phyloP scores from a whole-genome alignment of 495 filamentous ascomycete genomes.

The Aspergillus ostianus region DNA sequence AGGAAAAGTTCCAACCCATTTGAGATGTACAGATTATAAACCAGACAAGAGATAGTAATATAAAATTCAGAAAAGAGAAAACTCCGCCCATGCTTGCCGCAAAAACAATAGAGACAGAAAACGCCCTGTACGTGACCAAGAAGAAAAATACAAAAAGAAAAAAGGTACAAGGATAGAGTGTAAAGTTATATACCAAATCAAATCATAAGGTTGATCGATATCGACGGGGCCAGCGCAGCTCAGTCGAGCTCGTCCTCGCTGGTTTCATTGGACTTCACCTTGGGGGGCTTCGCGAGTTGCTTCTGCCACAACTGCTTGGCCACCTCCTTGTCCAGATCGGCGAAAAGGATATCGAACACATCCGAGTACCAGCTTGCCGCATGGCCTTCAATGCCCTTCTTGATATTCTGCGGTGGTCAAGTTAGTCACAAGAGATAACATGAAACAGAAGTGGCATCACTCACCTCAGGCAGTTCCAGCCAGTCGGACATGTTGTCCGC shows the following conservation, averaged over 20 bases:
- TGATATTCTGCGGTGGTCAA: constrained; percentile 74
- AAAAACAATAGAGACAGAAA: constrained; percentile 9
- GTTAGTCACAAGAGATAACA: constrained; percentile 15
- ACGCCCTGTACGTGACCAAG: constrained; percentile 26
- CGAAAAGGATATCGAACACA: constrained; percentile 89
- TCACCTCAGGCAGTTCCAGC: constrained; percentile 94
- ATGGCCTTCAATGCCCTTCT: constrained; percentile 86
- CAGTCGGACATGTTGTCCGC: constrained; percentile 93
- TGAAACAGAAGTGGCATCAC: constrained; percentile 16
- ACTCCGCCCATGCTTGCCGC: constrained; percentile 31
- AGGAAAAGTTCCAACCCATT: constrained; percentile 5
- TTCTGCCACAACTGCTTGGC: constrained; percentile 74
- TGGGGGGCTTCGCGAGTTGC: constrained; percentile 59
- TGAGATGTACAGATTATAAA: constrained; percentile 9
- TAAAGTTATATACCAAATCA: constrained; percentile 19
- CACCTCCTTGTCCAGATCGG: constrained; percentile 67
- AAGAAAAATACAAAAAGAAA: constrained; percentile 10
- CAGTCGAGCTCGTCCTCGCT: constrained; percentile 41
- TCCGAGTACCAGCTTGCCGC: constrained; percentile 92
- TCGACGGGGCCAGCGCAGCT: constrained; percentile 7
- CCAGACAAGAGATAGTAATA: constrained; percentile 10
- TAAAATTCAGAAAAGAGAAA: constrained; percentile 12
- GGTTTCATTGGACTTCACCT: constrained; percentile 42
- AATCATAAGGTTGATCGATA: constrained; percentile 4
- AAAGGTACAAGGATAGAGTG: constrained; percentile 12